Evolutionary conservation across 345 rosid genomes (phyloP).

Genomic region (Citrus glauca): DNA sequence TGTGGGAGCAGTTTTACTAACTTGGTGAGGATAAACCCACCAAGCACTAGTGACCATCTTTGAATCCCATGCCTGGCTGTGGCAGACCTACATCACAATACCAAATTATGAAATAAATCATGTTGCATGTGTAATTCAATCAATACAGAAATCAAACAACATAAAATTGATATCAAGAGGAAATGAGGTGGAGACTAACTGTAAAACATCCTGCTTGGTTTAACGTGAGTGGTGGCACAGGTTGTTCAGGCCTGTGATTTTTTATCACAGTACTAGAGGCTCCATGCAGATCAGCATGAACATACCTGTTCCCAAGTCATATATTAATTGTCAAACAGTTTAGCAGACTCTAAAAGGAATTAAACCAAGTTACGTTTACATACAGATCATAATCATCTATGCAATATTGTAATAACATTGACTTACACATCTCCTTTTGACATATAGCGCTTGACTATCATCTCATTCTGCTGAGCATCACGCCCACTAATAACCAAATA

Average conservation of each 20-base stretch:
- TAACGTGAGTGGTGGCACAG: constrained; percentile 85
- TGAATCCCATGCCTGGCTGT: constrained; percentile 98
- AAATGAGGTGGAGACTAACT: constrained; percentile 29
- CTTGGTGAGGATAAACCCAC: constrained; percentile 99
- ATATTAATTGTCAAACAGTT: constrained; percentile 9
- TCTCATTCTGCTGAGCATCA: constrained; percentile 97
- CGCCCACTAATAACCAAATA: constrained; percentile 93
- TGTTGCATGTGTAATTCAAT: constrained; percentile 1
- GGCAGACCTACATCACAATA: constrained; percentile 69
- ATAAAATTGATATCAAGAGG: not conserved
- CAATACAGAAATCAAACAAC: not conserved
- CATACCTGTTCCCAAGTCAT: constrained; percentile 57
- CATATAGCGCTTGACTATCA: constrained; percentile 97
- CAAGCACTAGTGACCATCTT: constrained; percentile 98
- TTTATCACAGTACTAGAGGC: constrained; percentile 97
- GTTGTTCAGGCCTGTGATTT: constrained; percentile 89
- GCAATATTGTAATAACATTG: not conserved
- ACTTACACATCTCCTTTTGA: constrained; percentile 96
- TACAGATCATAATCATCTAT: constrained; percentile 49
- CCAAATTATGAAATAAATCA: constrained; percentile 3
- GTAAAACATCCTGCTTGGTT: constrained; percentile 99
- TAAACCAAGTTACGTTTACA: constrained; percentile 23
- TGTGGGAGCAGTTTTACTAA: constrained; percentile 98
- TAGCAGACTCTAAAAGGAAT: not conserved
- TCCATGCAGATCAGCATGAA: constrained; percentile 96